Evolutionary conservation across 2,329 filamentous ascomycete species (phyloP), one percentile per base, ranked within the genome.

Genomic region (Phyllosticta citrichinensis): DNA sequence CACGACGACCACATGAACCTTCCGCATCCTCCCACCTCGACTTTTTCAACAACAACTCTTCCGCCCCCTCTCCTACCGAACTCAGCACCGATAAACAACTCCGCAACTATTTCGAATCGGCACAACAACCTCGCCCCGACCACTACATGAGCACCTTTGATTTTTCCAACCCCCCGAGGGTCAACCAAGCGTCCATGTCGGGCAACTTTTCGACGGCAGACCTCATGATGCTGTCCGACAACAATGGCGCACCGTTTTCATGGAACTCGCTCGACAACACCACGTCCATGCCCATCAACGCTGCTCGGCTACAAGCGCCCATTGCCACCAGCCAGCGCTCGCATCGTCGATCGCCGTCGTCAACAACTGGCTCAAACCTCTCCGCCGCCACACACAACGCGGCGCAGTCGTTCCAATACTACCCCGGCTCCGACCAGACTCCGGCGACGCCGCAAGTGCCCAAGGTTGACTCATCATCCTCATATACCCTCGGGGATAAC

Each of bases 371-470:
- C 59, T 76, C 74, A 30, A 71, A 67, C 60, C 65, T 71, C 71
- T 55, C 71, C 69, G 57, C 73, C 71, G 56, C 71, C 72, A 61
- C 62, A 67, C 55, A 68, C 66, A 59, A 68, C 64, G 52, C 66
- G 66, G 57, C 40, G n/a, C 55, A 59, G 24, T 55, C 52, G n/a
- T 58, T 59, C 52, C 71, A 73, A 66, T 75, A 75, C 58, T 78
- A 81, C 66, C 76, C 75, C 62, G 73, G 73, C 64, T 67, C 75
- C 65, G 77, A 80, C 64, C 52, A 55, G 56, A 69, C 69, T 63
- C 75, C 71, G 67, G 77, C 79, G 62, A 70, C 74, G 57, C 71
- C 73, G 56, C 65, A 64, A 59, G 69, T 75, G 58, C 66, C 69
- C 55, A 65, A 66, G 57, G 69, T 70, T 68, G 70, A 74, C 62